Evolutionary conservation across 2,329 filamentous ascomycete species (phyloP), one percentile per base, ranked within the genome.

Genomic region (Zymoseptoria brevis): DNA sequence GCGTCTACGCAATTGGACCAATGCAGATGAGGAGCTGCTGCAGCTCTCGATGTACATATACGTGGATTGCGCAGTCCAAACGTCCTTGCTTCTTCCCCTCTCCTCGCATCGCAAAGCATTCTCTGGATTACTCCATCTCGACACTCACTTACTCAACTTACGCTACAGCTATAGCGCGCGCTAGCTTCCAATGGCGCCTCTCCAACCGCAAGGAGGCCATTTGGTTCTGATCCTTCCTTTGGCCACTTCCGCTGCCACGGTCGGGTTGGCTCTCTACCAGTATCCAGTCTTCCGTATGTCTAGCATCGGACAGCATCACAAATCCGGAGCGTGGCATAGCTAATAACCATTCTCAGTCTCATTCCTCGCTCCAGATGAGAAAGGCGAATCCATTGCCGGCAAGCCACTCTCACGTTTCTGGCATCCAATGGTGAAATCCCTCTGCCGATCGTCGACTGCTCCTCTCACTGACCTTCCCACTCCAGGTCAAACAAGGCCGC

Each of bases 171-270:
- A 57, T 57, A 24, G 35, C 35, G 35, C 16, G 35, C n/a, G 22
- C 52, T 16, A 55, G 30, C 35, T 45, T 29, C 50, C 48, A 19
- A 70, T 70, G 68, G 64, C 67, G 53, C 66, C 66, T 45, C 62
- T 68, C 30, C 21, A 57, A 8, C 67, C 67, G 19, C 61, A 66
- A 52, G 55, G 59, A 50, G 60, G 62, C 56, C 69, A 71, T 55
- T 58, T 70, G 13, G 68, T 64, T 57, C 65, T 71, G 29, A 65
- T 71, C 53, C 58, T 70, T 6, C 69, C 69, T 9, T 62, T 71
- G 24, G 69, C 66, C 60, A 68, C 67, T 6, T 66, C 65, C 26
- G 66, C 66, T 35, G 69, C 69, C 11, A 69, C 67, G n/a, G 59
- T 71, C 56, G 69, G 67, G 19, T 63, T 70, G 2, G 64, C 68